These are phyloP conservation scores for Butyriboletus loyo DNA, from an alignment of 768 basidiomycete genomes.

Conservation along the genomic window DNA sequence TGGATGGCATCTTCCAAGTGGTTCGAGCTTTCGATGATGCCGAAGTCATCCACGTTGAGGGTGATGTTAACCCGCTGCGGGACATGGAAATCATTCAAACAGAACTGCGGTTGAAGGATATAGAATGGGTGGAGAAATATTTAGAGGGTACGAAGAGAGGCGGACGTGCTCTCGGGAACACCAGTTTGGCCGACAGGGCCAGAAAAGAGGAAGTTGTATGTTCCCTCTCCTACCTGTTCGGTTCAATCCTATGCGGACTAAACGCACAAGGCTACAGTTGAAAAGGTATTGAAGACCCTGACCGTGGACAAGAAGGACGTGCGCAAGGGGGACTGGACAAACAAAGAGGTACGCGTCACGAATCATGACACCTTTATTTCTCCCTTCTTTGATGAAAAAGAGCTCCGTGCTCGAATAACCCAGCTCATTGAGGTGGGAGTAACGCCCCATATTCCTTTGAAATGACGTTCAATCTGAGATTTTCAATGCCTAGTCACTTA, in stretches of 20 bases:
- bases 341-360: slow-evolving; percentile 80
- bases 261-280: slow-evolving; percentile 63
- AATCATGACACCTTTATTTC: neutral
- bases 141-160: slow-evolving; percentile 75
- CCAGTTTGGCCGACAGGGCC: slow-evolving; percentile 86
- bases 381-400: slow-evolving; percentile 63
- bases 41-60: slow-evolving; percentile 99
- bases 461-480: slow-evolving; percentile 49
- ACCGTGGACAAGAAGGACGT: slow-evolving; percentile 84
- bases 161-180: slow-evolving; percentile 68
- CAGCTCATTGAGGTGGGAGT: slow-evolving; percentile 96
- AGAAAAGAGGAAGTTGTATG: slow-evolving; percentile 93
- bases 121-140: slow-evolving; percentile 96
- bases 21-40: slow-evolving; percentile 98
- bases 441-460: slow-evolving; percentile 80
- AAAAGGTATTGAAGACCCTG: slow-evolving; percentile 79
- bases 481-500: slow-evolving; percentile 5
- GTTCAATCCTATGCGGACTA: slow-evolving; percentile 13
- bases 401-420: slow-evolving; percentile 80
- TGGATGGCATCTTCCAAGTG: slow-evolving; percentile 99
- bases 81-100: slow-evolving; percentile 98
- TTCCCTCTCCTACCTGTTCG: slow-evolving; percentile 3
- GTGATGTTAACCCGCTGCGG: slow-evolving; percentile 91
- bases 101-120: slow-evolving; percentile 93
- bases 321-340: slow-evolving; percentile 90